A percentile compares a stretch with the other conserved stretches of the same genome.
Evolutionary conservation across 208 protist species (phyloP).

Genomic region (Trypanosoma theileri): DNA sequence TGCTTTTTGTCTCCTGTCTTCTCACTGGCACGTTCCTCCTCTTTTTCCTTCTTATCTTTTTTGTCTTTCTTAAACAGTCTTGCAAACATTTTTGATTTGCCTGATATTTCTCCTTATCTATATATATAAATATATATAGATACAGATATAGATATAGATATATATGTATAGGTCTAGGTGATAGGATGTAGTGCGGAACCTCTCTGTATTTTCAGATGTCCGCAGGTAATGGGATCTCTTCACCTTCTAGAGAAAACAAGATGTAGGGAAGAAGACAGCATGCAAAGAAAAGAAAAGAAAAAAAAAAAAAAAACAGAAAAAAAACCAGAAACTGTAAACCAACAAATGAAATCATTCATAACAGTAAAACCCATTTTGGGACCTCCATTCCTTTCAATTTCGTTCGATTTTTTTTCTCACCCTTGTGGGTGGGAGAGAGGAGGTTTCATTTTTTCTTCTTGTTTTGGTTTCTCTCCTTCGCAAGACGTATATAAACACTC

Average conservation of each 20-base stretch:
- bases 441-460: not conserved
- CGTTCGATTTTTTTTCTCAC: no score
- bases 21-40: conserved; percentile 35
- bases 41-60: conserved; percentile 84
- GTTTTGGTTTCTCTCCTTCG: not conserved
- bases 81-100: conserved; percentile 62
- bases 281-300: no score
- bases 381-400: no score
- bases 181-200: not conserved
- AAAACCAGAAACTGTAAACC: not conserved
- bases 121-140: conserved; percentile 15
- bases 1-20: conserved; percentile 33
- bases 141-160: not conserved
- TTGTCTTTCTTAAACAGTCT: conserved; percentile 88
- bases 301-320: not conserved
- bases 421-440: no score
- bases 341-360: not conserved
- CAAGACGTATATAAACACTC: not conserved
- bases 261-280: conserved; percentile 1
- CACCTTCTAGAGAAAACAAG: not conserved
- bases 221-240: not conserved
- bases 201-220: not conserved
- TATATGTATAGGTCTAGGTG: not conserved
- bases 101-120: not conserved
- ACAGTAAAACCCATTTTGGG: no score